A percentile compares a stretch with the other conserved stretches of the same genome.
These are phyloP conservation scores for Oryza rufipogon DNA, from an alignment of 176 grass and related monocot species.

Conservation along the genomic window DNA sequence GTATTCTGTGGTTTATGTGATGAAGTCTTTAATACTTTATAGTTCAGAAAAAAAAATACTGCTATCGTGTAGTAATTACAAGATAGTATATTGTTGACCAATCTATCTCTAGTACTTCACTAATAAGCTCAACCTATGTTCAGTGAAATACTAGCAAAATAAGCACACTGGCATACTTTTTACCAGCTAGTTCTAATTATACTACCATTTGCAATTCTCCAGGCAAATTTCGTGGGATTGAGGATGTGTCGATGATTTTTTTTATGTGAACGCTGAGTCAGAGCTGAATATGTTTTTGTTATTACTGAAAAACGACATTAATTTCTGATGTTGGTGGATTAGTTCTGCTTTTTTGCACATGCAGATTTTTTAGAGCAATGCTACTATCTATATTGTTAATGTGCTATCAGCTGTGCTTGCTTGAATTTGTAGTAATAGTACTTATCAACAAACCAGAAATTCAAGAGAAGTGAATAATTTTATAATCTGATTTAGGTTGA, in stretches of 20 bases:
- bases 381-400: constrained; percentile 1
- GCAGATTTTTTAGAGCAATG: not conserved
- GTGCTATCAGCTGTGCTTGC: not conserved
- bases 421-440: not conserved
- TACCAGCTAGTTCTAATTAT: too few relatives aligned
- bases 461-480: constrained; percentile 5
- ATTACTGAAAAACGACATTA: not conserved
- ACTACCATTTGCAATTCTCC: not conserved
- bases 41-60: not conserved
- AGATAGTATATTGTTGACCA: not conserved
- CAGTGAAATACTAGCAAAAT: not conserved
- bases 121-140: not conserved
- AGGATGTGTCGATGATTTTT: not conserved
- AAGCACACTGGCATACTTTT: too few relatives aligned
- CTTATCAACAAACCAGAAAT: constrained; percentile 23
- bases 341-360: not conserved
- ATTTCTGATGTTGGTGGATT: not conserved
- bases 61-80: not conserved
- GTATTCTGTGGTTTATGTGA: constrained; percentile 32
- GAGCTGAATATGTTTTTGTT: not conserved
- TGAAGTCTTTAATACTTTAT: not conserved
- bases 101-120: not conserved
- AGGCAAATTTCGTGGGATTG: not conserved
- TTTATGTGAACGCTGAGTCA: not conserved
- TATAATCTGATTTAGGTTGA: constrained; percentile 56